phyloP scores from a whole-genome alignment of 768 basidiomycete species.

The Gymnopilus dilepis region DNA sequence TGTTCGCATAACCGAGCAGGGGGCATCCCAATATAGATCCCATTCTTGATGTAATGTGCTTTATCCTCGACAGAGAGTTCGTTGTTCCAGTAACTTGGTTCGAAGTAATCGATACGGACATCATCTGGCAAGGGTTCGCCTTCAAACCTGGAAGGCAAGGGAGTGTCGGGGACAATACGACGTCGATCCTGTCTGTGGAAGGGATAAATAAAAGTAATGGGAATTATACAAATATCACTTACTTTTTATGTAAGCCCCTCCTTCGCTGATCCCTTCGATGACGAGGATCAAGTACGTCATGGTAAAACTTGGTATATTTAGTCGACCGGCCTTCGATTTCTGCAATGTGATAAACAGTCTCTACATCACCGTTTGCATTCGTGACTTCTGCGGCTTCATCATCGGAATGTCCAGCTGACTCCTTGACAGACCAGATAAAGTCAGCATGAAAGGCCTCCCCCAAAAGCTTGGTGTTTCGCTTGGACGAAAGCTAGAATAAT shows the following conservation, averaged over 20 bases:
- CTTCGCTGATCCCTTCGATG: not conserved
- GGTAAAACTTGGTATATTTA: conserved; percentile 7
- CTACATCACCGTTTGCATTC: not conserved
- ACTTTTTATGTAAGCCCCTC: not conserved
- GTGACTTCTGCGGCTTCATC: not conserved
- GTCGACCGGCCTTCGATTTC: not conserved
- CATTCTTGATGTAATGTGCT: conserved; percentile 16
- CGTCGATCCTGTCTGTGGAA: not conserved
- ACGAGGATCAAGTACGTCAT: not conserved
- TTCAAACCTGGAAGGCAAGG: not conserved
- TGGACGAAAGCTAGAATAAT: not conserved
- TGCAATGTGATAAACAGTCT: not conserved
- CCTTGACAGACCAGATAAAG: not conserved
- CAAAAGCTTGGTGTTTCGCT: not conserved
- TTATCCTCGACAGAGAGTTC: conserved; percentile 20
- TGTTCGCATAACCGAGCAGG: not conserved
- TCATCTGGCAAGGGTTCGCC: conserved; percentile 3
- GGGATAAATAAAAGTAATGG: not conserved
- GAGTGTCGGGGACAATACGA: not conserved
- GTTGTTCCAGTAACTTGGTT: conserved; percentile 28
- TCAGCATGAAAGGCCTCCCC: not conserved
- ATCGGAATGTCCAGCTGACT: conserved; percentile 9
- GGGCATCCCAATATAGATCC: conserved; percentile 6
- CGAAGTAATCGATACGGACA: conserved; percentile 31
- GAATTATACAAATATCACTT: not conserved